These are phyloP conservation scores for Aristolochia contorta DNA, from an alignment of 164 flowering plant genomes.

Conservation along the genomic window DNA sequence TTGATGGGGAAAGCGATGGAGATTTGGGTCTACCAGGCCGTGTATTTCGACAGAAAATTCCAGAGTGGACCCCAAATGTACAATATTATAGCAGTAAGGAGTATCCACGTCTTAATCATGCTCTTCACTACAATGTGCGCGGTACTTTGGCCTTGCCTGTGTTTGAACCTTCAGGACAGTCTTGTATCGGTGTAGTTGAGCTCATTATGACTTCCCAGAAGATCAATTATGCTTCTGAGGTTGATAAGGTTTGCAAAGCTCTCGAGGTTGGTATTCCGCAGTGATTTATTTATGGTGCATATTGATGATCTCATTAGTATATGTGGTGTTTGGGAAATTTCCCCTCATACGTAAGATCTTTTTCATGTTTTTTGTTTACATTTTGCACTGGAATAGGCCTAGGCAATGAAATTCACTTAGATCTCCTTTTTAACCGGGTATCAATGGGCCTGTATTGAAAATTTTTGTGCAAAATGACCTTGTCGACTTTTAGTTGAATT, in stretches of 20 bases:
- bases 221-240: conserved; percentile 88
- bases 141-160: conserved; percentile 96
- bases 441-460: too few relatives aligned
- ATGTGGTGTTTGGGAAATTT: not conserved
- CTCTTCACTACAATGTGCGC: conserved; percentile 61
- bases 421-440: not conserved
- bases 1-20: conserved; percentile 62
- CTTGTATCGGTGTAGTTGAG: conserved; percentile 92
- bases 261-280: conserved; percentile 62
- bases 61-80: conserved; percentile 99
- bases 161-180: conserved; percentile 78
- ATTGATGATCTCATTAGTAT: not conserved
- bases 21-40: conserved; percentile 92
- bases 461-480: too few relatives aligned
- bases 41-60: conserved; percentile 71
- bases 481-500: too few relatives aligned
- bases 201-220: conserved; percentile 85
- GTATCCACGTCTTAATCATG: conserved; percentile 70
- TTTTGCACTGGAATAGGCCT: not conserved
- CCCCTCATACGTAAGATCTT: not conserved
- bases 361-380: not conserved
- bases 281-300: not conserved
- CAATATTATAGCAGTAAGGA: conserved; percentile 81
- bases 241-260: conserved; percentile 97
- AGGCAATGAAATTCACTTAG: not conserved